phyloP scores from a whole-genome alignment of 192 early-diverging fungal species.

The Chytriomyces confervae region DNA sequence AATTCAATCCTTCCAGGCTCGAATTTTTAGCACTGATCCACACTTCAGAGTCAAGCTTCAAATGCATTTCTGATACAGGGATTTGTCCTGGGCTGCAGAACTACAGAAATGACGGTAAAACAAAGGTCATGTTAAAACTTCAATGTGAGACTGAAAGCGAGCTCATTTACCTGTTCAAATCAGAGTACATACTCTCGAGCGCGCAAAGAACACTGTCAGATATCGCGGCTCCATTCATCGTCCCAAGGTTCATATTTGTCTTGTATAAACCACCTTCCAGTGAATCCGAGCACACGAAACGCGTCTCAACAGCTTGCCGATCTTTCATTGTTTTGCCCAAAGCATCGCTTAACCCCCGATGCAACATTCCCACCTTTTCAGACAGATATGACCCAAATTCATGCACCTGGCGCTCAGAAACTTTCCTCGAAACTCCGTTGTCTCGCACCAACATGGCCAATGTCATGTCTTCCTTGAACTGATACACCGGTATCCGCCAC shows the following conservation, averaged over 20 bases:
- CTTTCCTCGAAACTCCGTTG: neutral
- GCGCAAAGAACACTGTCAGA: neutral
- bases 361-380: neutral
- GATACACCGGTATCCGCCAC: neutral
- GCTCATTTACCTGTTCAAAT: neutral
- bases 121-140: neutral
- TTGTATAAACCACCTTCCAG: neutral
- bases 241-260: neutral
- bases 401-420: neutral
- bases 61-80: neutral
- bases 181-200: neutral
- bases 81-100: neutral
- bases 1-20: too few species aligned
- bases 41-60: neutral
- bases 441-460: neutral
- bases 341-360: neutral
- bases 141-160: too few species aligned
- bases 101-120: neutral
- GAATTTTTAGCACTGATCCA: neutral
- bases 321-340: neutral
- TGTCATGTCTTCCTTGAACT: constrained; percentile 1
- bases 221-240: neutral
- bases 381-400: neutral
- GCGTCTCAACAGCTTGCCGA: neutral
- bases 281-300: neutral